These are phyloP conservation scores for Eutrema japonicum DNA, from an alignment of 345 rosid species.

Conservation along the genomic window DNA sequence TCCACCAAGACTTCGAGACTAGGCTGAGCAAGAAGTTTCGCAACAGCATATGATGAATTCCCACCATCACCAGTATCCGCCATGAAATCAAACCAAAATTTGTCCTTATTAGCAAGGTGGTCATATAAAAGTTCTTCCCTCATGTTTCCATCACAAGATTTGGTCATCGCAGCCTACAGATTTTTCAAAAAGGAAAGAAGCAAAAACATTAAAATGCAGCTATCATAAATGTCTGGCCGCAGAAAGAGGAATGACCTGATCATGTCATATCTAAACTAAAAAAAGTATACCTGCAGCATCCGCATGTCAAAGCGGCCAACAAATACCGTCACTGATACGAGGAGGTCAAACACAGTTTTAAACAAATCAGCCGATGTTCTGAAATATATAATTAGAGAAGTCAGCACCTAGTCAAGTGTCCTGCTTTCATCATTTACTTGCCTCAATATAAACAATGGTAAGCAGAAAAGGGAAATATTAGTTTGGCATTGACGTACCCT, in stretches of 20 bases:
- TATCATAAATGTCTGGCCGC: slow-evolving; percentile 7
- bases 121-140: slow-evolving; percentile 71
- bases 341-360: slow-evolving; percentile 95
- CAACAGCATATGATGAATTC: slow-evolving; percentile 85
- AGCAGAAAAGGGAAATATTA: neutral
- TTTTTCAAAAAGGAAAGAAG: slow-evolving; percentile 17
- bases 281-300: slow-evolving; percentile 86
- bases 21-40: slow-evolving; percentile 94
- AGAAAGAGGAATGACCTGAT: neutral
- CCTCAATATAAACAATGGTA: slow-evolving; percentile 17
- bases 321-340: slow-evolving; percentile 96
- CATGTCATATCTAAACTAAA: slow-evolving; percentile 17
- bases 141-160: slow-evolving; percentile 54
- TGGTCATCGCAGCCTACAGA: slow-evolving; percentile 88
- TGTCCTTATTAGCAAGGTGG: slow-evolving; percentile 74
- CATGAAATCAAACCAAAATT: slow-evolving; percentile 98
- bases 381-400: slow-evolving; percentile 49
- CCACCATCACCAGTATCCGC: slow-evolving; percentile 99
- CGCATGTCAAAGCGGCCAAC: slow-evolving; percentile 99
- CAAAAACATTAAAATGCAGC: slow-evolving; percentile 12
- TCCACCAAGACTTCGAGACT: slow-evolving; percentile 47
- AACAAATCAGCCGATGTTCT: slow-evolving; percentile 99
- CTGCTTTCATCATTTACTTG: neutral
- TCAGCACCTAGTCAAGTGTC: slow-evolving; percentile 21
- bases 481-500: slow-evolving; percentile 61